Percentiles rank a stretch among this genome's conserved stretches.
Evolutionary conservation across 2,329 filamentous ascomycete genomes (phyloP).

Genomic region (Graphilbum fragrans): DNA sequence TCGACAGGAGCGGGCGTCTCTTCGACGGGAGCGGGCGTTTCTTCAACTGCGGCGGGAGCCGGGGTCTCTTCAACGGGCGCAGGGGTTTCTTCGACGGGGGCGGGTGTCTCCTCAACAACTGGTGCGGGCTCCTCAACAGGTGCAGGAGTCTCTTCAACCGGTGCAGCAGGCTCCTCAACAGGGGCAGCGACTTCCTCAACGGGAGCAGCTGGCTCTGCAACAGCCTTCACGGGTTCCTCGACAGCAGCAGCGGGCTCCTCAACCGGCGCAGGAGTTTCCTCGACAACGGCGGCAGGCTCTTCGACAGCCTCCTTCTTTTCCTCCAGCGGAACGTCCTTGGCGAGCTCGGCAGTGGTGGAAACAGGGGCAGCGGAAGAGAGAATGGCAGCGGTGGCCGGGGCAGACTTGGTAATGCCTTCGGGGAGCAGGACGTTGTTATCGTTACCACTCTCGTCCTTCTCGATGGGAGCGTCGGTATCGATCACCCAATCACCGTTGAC

Average conservation of each 20-base stretch:
- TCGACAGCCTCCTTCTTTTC: conserved; percentile 19
- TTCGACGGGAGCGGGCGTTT: not conserved
- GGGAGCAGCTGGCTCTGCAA: too few relatives aligned
- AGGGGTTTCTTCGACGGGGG: not conserved
- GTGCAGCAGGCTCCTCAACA: not conserved
- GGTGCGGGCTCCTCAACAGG: not conserved
- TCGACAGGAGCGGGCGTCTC: not conserved
- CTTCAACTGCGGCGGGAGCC: not conserved
- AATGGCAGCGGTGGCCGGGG: conserved; percentile 33
- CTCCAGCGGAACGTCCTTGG: conserved; percentile 52
- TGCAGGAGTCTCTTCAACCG: too few relatives aligned
- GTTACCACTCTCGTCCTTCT: conserved; percentile 73
- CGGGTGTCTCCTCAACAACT: too few relatives aligned
- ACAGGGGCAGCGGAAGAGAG: conserved; percentile 56
- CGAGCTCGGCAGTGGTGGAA: conserved; percentile 57
- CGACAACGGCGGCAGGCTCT: not conserved
- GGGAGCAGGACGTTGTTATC: conserved; percentile 84
- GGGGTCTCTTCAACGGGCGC: too few relatives aligned
- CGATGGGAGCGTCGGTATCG: conserved; percentile 68
- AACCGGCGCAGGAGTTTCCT: conserved; percentile 20
- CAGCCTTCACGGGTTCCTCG: too few relatives aligned
- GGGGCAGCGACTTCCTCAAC: too few relatives aligned
- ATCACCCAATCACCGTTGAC: conserved; percentile 86
- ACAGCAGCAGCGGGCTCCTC: conserved; percentile 3
- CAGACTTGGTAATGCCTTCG: conserved; percentile 48